Evolutionary conservation across 1,139 yeast genomes (phyloP), one percentile per base, ranked within the genome.

Genomic region (Spencermartinsiella ligniputridi): DNA sequence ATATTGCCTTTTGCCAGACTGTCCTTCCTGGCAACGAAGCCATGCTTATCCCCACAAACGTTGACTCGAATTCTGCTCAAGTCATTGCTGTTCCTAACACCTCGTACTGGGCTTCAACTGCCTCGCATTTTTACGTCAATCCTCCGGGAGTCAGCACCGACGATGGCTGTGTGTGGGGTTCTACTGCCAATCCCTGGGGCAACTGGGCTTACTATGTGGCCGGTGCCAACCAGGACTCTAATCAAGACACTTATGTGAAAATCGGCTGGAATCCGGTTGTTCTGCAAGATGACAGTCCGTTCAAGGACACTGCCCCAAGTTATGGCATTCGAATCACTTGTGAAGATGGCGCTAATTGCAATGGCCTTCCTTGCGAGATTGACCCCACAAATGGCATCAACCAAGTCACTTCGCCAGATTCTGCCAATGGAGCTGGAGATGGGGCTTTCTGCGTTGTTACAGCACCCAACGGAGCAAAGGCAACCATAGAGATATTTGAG

Each of bases 121-220:
- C 96, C 37, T 85, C 96, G 42, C 96, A 88, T 65, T 88, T 78
- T 70, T 88, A 88, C 66, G 67, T 88, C 63, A 88, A 88, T 65
- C 78, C 90, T 30, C 96, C 96, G 16, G 96, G 96, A 49, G 82
- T 83, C 24, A 76, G 87, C 32, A 74, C 81, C 25, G 70, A 70
- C 15, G 90, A 86, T 40, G 96, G 83, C 27, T 88, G 96, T 67
- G 77, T 78, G 50, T 88, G 96, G 96, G 96, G 96, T 1, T 63
- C 82, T 22, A 72, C 71, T 21, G 68, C 71, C 46, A 71, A 82
- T 52, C 81, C 92, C 17, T 70, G 71, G 53, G 96, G 96, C 49
- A 87, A 88, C 74, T 88, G 96, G 96, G 69, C 95, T 20, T 96
- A 96, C 20, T 88, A 85, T 57, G 95, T 88, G 50, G 95, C 94